Percentiles rank a stretch among this genome's conserved stretches.
Conservation (phyloP, 2,329 filamentous ascomycete genomes). For the Coniochaeta sp. region DNA sequence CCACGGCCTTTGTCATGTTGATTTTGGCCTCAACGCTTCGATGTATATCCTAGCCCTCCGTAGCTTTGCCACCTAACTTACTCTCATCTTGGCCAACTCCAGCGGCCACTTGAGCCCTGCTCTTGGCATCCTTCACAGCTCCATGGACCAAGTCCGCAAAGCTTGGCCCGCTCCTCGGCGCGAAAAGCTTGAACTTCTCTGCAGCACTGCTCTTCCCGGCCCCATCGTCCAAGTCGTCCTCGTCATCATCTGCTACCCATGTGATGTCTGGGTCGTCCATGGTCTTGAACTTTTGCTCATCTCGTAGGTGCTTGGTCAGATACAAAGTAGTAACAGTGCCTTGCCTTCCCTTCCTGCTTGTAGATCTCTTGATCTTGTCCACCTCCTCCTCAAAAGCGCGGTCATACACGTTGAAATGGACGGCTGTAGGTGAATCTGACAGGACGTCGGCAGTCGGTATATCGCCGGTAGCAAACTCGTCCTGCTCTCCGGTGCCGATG, state of each 20-base stretch:
- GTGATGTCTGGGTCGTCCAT: conserved; percentile 24
- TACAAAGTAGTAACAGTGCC: conserved; percentile 32
- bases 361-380: conserved; percentile 51
- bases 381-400: conserved; percentile 79
- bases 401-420: conserved; percentile 85
- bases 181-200: neutral
- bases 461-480: conserved; percentile 33
- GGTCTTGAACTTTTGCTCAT: conserved; percentile 30
- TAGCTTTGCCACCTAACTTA: neutral
- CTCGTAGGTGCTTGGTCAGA: conserved; percentile 39
- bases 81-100: neutral
- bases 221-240: conserved; percentile 9
- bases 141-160: conserved; percentile 13
- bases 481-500: conserved; percentile 58
- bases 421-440: conserved; percentile 76
- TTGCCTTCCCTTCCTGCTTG: conserved; percentile 23
- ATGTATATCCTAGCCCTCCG: neutral
- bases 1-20: too few relatives aligned
- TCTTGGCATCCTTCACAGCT: conserved; percentile 7
- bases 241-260: conserved; percentile 24
- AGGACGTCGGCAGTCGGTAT: conserved; percentile 43
- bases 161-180: neutral
- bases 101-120: neutral
- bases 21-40: neutral
- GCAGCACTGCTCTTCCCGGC: neutral